Evolutionary conservation across 805 yeast genomes (phyloP).

Genomic region (Saccharomycopsis fermentans): DNA sequence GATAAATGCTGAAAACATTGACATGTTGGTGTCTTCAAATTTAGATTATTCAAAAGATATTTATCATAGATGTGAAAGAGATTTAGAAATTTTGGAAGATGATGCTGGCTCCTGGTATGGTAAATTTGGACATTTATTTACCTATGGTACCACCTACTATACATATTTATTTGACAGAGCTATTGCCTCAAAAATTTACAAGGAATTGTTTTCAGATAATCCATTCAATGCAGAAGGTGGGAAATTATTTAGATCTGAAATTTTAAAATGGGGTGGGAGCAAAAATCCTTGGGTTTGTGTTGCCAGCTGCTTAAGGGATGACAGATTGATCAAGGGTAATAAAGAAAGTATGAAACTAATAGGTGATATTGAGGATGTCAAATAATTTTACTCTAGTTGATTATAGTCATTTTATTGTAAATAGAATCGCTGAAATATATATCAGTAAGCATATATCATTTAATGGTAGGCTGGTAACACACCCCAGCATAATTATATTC

Average conservation of each 20-base stretch:
- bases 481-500: too few relatives aligned
- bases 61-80: constrained; percentile 56
- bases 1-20: constrained; percentile 14
- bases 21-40: constrained; percentile 9
- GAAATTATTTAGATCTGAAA: constrained; percentile 53
- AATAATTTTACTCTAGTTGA: background rate
- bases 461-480: too few relatives aligned
- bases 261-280: constrained; percentile 90
- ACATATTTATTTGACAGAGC: constrained; percentile 88
- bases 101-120: constrained; percentile 81
- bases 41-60: constrained; percentile 23
- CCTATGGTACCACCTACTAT: constrained; percentile 91
- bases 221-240: constrained; percentile 73
- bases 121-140: constrained; percentile 83
- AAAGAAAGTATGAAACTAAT: constrained; percentile 54
- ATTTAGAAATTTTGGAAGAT: constrained; percentile 56
- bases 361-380: constrained; percentile 26
- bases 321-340: constrained; percentile 56
- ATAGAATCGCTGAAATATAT: background rate
- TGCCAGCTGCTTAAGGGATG: constrained; percentile 64
- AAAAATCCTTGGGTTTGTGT: constrained; percentile 81
- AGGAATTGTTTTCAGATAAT: constrained; percentile 53
- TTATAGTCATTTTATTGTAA: background rate
- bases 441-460: background rate
- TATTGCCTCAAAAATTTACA: constrained; percentile 81